A percentile compares a stretch with the other conserved stretches of the same genome.
These are phyloP conservation scores for Aspergillus pseudonomiae DNA, from an alignment of 2,329 filamentous ascomycete genomes.

Conservation along the genomic window DNA sequence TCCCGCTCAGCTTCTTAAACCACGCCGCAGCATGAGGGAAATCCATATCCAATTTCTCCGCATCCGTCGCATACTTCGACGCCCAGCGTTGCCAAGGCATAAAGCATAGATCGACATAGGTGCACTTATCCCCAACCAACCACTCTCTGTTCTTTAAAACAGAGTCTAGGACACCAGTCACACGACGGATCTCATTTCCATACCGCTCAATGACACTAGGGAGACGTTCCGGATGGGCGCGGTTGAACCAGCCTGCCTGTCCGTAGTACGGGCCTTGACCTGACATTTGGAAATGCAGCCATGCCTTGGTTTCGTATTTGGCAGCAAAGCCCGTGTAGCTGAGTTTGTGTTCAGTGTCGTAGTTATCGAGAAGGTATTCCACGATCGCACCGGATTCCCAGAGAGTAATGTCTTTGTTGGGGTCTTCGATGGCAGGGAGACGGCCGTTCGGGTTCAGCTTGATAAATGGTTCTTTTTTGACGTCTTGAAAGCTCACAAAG, in stretches of 20 bases:
- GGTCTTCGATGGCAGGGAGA: slow-evolving; percentile 33
- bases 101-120: slow-evolving; percentile 42
- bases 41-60: background rate
- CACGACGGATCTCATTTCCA: slow-evolving; percentile 44
- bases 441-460: slow-evolving; percentile 33
- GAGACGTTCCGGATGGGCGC: slow-evolving; percentile 45
- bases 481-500: slow-evolving; percentile 20
- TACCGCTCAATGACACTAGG: slow-evolving; percentile 48
- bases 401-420: slow-evolving; percentile 38
- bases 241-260: slow-evolving; percentile 46
- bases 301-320: slow-evolving; percentile 35
- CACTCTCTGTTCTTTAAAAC: slow-evolving; percentile 37
- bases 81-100: background rate
- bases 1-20: background rate
- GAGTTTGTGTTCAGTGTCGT: slow-evolving; percentile 43
- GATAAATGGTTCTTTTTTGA: slow-evolving; percentile 27
- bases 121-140: slow-evolving; percentile 47
- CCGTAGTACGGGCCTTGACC: slow-evolving; percentile 54
- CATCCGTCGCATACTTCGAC: background rate
- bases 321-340: slow-evolving; percentile 35
- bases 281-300: slow-evolving; percentile 47
- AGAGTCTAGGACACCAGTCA: slow-evolving; percentile 48
- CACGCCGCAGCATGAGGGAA: background rate
- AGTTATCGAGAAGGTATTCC: slow-evolving; percentile 44
- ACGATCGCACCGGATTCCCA: slow-evolving; percentile 50